These are phyloP conservation scores for Elsinoe fawcettii DNA, from an alignment of 2,329 filamentous ascomycete genomes.

Conservation along the genomic window DNA sequence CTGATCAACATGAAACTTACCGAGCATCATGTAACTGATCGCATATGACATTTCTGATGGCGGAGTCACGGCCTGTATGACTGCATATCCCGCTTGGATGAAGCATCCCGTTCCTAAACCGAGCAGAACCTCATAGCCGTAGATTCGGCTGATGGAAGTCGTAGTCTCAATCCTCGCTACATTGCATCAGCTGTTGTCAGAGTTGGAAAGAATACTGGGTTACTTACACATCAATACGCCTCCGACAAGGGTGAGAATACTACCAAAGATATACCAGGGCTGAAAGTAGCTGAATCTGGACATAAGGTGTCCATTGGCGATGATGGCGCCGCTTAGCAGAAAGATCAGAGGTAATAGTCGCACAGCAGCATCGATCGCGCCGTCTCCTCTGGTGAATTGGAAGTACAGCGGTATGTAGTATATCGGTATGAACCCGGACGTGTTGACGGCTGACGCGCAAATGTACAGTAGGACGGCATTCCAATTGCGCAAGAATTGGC, in stretches of 20 bases:
- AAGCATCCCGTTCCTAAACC: conserved; percentile 20
- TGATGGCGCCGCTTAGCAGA: conserved; percentile 30
- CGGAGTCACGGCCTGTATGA: conserved; percentile 1
- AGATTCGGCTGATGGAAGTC: conserved; percentile 22
- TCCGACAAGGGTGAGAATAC: conserved; percentile 31
- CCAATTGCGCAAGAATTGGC: conserved; percentile 36
- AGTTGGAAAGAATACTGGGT: background rate
- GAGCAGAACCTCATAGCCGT: conserved; percentile 22
- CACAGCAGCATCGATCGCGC: conserved; percentile 34
- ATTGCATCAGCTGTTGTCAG: background rate
- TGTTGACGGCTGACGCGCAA: conserved; percentile 33
- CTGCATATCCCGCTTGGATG: conserved; percentile 22
- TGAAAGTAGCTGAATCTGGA: conserved; percentile 34
- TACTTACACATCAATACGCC: conserved; percentile 30
- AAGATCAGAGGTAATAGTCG: conserved; percentile 38
- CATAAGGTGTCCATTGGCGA: conserved; percentile 35
- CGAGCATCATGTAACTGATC: conserved; percentile 16
- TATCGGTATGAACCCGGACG: conserved; percentile 24
- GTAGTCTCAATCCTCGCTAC: conserved; percentile 10
- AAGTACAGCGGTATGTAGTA: conserved; percentile 52
- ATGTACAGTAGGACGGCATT: conserved; percentile 39
- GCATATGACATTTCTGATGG: background rate
- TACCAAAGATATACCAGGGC: conserved; percentile 35
- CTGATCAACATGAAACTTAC: conserved; percentile 13
- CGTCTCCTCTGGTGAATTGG: conserved; percentile 43